phyloP scores from a whole-genome alignment of 2,329 filamentous ascomycete genomes.

The Penicillium palitans region DNA sequence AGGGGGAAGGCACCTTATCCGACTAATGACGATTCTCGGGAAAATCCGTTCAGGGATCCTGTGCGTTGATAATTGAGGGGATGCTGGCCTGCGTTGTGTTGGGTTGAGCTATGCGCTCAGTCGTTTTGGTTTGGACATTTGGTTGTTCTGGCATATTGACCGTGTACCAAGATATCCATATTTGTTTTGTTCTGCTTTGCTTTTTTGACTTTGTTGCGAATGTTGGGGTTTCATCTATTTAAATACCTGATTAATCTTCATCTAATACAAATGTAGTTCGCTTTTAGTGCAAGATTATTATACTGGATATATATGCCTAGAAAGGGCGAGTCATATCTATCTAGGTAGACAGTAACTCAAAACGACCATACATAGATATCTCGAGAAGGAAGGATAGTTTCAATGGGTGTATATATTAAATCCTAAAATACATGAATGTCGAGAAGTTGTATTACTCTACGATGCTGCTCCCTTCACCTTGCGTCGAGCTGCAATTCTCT shows the following conservation, averaged over 20 bases:
- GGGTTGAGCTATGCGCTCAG: neutral
- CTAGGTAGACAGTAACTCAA: neutral
- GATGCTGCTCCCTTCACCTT: constrained; percentile 28
- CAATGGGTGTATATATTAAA: constrained; percentile 7
- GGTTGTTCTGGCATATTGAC: neutral
- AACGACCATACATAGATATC: neutral
- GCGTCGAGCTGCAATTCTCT: constrained; percentile 46
- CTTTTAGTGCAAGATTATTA: neutral
- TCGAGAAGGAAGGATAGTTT: neutral
- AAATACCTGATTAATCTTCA: neutral
- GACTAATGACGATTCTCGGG: constrained; percentile 20
- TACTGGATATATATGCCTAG: neutral
- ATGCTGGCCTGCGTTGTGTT: neutral
- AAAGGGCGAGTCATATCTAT: neutral
- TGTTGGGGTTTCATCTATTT: neutral
- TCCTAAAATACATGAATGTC: constrained; percentile 7
- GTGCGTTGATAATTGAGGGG: neutral
- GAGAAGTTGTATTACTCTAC: constrained; percentile 2
- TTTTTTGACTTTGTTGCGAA: neutral
- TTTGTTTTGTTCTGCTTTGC: constrained; percentile 5
- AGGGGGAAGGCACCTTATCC: constrained; percentile 30
- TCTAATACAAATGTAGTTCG: neutral
- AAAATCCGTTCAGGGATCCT: constrained; percentile 8
- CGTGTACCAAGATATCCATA: constrained; percentile 6
- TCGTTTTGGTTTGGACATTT: neutral